A percentile compares a stretch with the other conserved stretches of the same genome.
Conservation (phyloP, 495 filamentous ascomycete species). For the Achaetomiella virescens region DNA sequence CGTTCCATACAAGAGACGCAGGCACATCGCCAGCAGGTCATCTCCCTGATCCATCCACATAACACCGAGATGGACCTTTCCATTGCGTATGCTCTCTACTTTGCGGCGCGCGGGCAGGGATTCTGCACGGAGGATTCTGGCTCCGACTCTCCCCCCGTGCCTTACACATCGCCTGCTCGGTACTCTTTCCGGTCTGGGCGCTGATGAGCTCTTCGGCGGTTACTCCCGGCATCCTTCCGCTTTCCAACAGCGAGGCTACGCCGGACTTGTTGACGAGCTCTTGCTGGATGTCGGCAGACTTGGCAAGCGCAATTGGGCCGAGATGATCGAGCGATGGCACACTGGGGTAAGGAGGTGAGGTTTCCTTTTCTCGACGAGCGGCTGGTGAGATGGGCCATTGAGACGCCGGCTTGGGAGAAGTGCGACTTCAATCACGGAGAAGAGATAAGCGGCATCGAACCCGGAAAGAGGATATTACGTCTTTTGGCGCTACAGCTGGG, state of each 20-base stretch:
- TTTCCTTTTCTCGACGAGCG: constrained; percentile 89
- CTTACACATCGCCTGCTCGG: constrained; percentile 66
- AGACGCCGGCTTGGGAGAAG: constrained; percentile 69
- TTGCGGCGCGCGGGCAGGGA: constrained; percentile 77
- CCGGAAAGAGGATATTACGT: constrained; percentile 74
- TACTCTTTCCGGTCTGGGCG: constrained; percentile 85
- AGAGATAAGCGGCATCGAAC: constrained; percentile 50
- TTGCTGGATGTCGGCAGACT: constrained; percentile 80
- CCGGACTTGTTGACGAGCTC: constrained; percentile 74
- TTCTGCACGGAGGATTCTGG: constrained; percentile 21
- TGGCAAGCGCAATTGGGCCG: constrained; percentile 88
- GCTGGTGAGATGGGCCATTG: constrained; percentile 74
- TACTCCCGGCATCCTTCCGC: constrained; percentile 81
- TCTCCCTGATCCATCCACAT: constrained; percentile 79
- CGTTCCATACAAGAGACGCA: constrained; percentile 72
- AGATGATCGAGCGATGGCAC: constrained; percentile 82
- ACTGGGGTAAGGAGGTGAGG: constrained; percentile 87
- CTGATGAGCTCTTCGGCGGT: constrained; percentile 93
- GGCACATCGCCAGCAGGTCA: constrained; percentile 60
- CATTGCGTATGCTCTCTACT: constrained; percentile 89
- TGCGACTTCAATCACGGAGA: constrained; percentile 62
- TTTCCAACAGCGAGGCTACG: constrained; percentile 58
- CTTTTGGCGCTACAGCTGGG: constrained; percentile 71
- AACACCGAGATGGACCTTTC: constrained; percentile 99
- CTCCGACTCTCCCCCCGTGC: constrained; percentile 14